phyloP scores from a whole-genome alignment of 306 rosid genomes.

The Medicago lupulina region DNA sequence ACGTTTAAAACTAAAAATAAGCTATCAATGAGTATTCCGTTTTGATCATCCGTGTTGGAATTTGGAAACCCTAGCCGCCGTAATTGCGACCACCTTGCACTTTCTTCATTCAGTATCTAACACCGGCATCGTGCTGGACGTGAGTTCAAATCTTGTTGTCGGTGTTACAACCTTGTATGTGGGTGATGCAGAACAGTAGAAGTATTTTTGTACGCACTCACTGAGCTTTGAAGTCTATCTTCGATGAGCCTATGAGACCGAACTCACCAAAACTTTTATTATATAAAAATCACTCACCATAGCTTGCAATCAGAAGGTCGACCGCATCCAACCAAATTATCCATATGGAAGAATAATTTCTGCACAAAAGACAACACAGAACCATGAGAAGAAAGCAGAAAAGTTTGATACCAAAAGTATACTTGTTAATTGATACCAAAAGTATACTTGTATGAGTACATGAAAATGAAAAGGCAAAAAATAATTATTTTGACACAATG shows the following conservation, averaged over 20 bases:
- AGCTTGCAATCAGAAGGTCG: conserved; percentile 70
- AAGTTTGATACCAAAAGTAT: conserved; percentile 7
- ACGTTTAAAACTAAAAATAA: conserved; percentile 3
- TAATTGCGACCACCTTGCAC: not conserved
- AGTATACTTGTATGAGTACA: conserved; percentile 21
- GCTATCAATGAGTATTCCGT: not conserved
- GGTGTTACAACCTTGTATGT: not conserved
- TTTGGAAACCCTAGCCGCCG: not conserved
- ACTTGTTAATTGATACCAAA: conserved; percentile 2
- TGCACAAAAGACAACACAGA: conserved; percentile 54
- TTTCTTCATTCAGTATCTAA: not conserved
- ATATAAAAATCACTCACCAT: conserved; percentile 65
- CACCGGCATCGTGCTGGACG: not conserved
- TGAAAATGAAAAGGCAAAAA: conserved; percentile 29
- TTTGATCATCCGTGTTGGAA: conserved; percentile 11
- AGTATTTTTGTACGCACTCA: not conserved
- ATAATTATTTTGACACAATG: conserved; percentile 7
- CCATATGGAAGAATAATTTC: conserved; percentile 83
- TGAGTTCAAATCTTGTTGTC: not conserved
- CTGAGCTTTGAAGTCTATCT: not conserved
- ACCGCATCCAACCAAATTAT: conserved; percentile 71
- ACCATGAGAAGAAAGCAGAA: conserved; percentile 31
- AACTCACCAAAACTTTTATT: not conserved
- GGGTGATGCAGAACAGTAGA: not conserved
- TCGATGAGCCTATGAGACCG: not conserved